Evolutionary conservation across 805 yeast genomes (phyloP), one percentile per base, ranked within the genome.

Genomic region (Starmerella gropengiesseri): DNA sequence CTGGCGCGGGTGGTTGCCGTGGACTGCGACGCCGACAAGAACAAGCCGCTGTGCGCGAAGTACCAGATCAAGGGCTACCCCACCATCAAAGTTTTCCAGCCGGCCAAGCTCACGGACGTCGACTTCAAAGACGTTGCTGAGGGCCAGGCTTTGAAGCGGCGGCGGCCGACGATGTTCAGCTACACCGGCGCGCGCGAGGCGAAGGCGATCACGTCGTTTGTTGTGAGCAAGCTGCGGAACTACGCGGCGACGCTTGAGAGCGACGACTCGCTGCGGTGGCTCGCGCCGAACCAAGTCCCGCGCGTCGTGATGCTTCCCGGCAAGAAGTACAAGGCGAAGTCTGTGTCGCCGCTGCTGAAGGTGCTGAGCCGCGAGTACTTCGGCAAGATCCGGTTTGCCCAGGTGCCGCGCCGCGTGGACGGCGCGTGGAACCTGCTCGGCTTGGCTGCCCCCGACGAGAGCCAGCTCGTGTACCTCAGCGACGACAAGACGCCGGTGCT

Each of bases 1-100:
- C 51, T 62, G 14, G 70, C 61, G 9, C 56, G 55, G 14, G 79
- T 85, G 14, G 95, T 75, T 3, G 82, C 94, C 13, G 86, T 91
- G 5, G 77, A 89, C 59, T 91, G 98, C 64, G 95, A 89, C 55
- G 67, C 70, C 38, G 73, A 69, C 4, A 58, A 57, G 43, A 89
- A 86, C 58, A 75, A 80, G 60, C 68, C 64, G 23, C 58, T 91
- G 5, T 91, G 98, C 63, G 65, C 77, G 16, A 62, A 70, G 42
- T 71, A 81, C 60, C 67, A 71, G 40, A 65, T 91, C 25, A 66
- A 74, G 52, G 93, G 94, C 0, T 87, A 71, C 59, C 98, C 98
- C 8, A 82, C 95, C 0, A 58, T 91, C 31, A 65, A 80, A 65
- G 80, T 80, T 3, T 87, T 81, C 63, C 71, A 89, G 54, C 94